Evolutionary conservation across 495 filamentous ascomycete species (phyloP).

Genomic region (Rhypophila decipiens): DNA sequence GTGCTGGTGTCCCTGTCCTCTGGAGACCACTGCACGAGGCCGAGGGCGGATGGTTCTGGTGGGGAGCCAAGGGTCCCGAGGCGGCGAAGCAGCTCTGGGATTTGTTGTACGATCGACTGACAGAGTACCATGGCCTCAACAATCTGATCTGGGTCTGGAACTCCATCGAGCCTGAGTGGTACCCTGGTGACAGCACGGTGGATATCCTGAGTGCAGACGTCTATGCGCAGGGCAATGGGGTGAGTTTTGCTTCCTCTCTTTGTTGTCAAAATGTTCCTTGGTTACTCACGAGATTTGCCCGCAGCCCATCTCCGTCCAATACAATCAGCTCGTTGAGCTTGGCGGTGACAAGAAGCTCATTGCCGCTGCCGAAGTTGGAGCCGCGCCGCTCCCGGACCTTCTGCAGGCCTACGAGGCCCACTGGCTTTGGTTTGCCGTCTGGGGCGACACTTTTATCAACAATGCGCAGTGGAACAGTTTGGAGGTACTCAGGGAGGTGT

Average conservation of each 20-base stretch:
- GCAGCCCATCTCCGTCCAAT: slow-evolving; percentile 34
- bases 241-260: slow-evolving; percentile 9
- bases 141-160: slow-evolving; percentile 49
- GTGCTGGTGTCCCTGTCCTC: slow-evolving; percentile 35
- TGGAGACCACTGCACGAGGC: slow-evolving; percentile 44
- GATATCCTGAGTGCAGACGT: slow-evolving; percentile 36
- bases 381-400: slow-evolving; percentile 34
- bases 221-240: slow-evolving; percentile 30
- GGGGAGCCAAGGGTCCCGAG: slow-evolving; percentile 43
- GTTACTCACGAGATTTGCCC: background rate
- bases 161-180: slow-evolving; percentile 38
- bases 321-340: slow-evolving; percentile 36
- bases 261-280: background rate
- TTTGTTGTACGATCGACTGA: slow-evolving; percentile 37
- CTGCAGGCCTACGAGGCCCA: slow-evolving; percentile 36
- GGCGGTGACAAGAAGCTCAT: slow-evolving; percentile 41
- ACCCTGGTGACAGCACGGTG: slow-evolving; percentile 37
- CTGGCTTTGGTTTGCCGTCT: slow-evolving; percentile 43
- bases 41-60: slow-evolving; percentile 48
- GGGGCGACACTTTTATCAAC: slow-evolving; percentile 35
- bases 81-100: slow-evolving; percentile 35
- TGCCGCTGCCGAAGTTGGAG: slow-evolving; percentile 39
- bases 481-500: slow-evolving; percentile 27
- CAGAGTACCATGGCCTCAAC: slow-evolving; percentile 32
- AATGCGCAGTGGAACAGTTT: slow-evolving; percentile 29